Conservation (phyloP, 768 basidiomycete species). For the Rhizopogon salebrosus region DNA sequence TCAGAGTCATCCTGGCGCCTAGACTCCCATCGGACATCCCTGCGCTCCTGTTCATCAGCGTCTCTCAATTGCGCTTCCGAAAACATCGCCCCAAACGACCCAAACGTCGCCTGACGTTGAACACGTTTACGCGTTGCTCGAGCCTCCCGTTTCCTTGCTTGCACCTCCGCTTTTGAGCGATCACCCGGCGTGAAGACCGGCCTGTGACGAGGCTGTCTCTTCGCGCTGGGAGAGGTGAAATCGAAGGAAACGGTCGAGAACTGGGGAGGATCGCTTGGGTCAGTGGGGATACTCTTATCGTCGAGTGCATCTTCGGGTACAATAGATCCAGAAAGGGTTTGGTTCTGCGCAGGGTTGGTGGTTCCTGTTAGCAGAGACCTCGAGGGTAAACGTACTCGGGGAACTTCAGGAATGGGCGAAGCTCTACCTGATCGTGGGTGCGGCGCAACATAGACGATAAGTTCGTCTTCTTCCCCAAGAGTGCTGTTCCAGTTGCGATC, state of each 20-base stretch:
- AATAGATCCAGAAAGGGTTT: background rate
- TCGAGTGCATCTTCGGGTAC: background rate
- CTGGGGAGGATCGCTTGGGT: slow-evolving; percentile 9
- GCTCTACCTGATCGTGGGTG: slow-evolving; percentile 43
- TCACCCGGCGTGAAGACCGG: slow-evolving; percentile 25
- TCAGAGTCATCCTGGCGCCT: slow-evolving; percentile 62
- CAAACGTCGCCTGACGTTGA: slow-evolving; percentile 30
- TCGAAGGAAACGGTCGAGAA: slow-evolving; percentile 24
- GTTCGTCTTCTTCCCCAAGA: slow-evolving; percentile 52
- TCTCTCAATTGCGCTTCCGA: slow-evolving; percentile 47
- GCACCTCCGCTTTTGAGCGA: slow-evolving; percentile 18
- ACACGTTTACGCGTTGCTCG: slow-evolving; percentile 14
- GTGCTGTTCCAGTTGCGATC: slow-evolving; percentile 14
- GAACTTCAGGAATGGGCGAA: slow-evolving; percentile 11
- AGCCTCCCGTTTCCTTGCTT: slow-evolving; percentile 17
- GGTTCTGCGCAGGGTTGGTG: slow-evolving; percentile 2
- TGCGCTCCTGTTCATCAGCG: slow-evolving; percentile 22
- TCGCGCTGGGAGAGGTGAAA: slow-evolving; percentile 2
- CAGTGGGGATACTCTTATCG: background rate
- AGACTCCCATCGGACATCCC: slow-evolving; percentile 40
- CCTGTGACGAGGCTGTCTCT: slow-evolving; percentile 21
- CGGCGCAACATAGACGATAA: slow-evolving; percentile 76
- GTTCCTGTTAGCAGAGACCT: slow-evolving; percentile 24
- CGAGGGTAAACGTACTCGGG: slow-evolving; percentile 12
- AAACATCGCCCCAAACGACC: slow-evolving; percentile 48